Evolutionary conservation across 768 basidiomycete species (phyloP).

Genomic region (Myochromella boudieri): DNA sequence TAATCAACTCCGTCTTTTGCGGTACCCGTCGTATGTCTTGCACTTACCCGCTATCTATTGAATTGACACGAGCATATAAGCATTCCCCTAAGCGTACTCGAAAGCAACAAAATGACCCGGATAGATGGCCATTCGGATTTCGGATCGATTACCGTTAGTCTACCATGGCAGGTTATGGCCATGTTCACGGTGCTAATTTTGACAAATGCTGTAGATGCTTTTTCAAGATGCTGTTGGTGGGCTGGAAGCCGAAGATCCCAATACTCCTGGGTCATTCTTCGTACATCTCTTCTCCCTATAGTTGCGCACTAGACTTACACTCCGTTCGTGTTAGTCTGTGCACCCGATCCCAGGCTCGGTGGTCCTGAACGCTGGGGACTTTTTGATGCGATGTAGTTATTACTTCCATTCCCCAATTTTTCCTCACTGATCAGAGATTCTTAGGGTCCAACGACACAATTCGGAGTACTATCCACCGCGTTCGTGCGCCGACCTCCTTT

Average conservation of each 20-base stretch:
- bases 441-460: slow-evolving; percentile 47
- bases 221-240: slow-evolving; percentile 64
- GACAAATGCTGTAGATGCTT: slow-evolving; percentile 42
- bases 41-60: not conserved
- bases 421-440: not conserved
- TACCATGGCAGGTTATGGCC: too few species aligned
- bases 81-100: slow-evolving; percentile 30
- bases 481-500: slow-evolving; percentile 36
- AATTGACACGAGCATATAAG: slow-evolving; percentile 15
- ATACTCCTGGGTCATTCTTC: slow-evolving; percentile 39
- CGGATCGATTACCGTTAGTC: slow-evolving; percentile 46
- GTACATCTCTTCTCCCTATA: slow-evolving; percentile 19
- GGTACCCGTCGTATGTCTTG: slow-evolving; percentile 46
- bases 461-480: slow-evolving; percentile 53
- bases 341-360: slow-evolving; percentile 44
- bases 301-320: too few species aligned
- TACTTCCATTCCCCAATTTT: not conserved
- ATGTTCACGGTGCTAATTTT: too few species aligned
- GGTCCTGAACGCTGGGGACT: slow-evolving; percentile 53
- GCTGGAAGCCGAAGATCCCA: slow-evolving; percentile 59
- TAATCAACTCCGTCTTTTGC: slow-evolving; percentile 58
- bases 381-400: slow-evolving; percentile 47
- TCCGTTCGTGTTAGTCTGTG: slow-evolving; percentile 27
- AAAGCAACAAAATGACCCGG: slow-evolving; percentile 36
- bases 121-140: slow-evolving; percentile 58